phyloP scores from a whole-genome alignment of 495 filamentous ascomycete genomes.

The Cairneyella variabilis region DNA sequence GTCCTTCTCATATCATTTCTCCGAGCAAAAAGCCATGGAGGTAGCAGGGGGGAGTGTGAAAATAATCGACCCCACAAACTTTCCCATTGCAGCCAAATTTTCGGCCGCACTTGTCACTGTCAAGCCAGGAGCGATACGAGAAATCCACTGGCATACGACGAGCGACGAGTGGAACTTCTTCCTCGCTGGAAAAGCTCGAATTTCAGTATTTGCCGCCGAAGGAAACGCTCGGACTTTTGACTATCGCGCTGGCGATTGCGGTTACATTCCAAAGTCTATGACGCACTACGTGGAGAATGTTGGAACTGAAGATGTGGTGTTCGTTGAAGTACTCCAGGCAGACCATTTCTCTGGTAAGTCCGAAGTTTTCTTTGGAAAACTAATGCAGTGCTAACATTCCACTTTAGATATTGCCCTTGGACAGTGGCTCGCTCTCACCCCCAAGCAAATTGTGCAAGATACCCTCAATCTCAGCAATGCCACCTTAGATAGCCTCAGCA shows the following conservation, averaged over 20 bases:
- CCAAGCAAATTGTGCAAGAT: too few species aligned
- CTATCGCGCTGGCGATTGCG: slow-evolving; percentile 63
- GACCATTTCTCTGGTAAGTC: too few species aligned
- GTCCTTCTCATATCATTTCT: slow-evolving; percentile 56
- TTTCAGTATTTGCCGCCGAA: slow-evolving; percentile 62
- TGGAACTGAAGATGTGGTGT: slow-evolving; percentile 60
- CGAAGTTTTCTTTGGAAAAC: too few species aligned
- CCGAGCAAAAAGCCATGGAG: slow-evolving; percentile 12
- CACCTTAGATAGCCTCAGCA: too few species aligned
- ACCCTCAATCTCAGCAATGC: too few species aligned
- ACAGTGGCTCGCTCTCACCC: too few species aligned
- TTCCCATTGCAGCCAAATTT: slow-evolving; percentile 56
- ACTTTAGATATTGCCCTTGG: too few species aligned
- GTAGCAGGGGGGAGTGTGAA: slow-evolving; percentile 14
- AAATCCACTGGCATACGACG: slow-evolving; percentile 75
- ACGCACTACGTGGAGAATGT: slow-evolving; percentile 77
- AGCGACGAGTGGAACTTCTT: slow-evolving; percentile 79
- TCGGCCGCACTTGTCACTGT: slow-evolving; percentile 62
- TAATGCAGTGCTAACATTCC: too few species aligned
- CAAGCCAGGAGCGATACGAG: slow-evolving; percentile 66
- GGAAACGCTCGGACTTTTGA: slow-evolving; percentile 54
- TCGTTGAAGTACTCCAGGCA: too few species aligned
- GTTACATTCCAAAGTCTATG: slow-evolving; percentile 57
- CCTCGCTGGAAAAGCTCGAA: slow-evolving; percentile 60
- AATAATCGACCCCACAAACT: slow-evolving; percentile 48